Evolutionary conservation across 345 rosid genomes (phyloP).

Genomic region (Hibiscus syriacus): DNA sequence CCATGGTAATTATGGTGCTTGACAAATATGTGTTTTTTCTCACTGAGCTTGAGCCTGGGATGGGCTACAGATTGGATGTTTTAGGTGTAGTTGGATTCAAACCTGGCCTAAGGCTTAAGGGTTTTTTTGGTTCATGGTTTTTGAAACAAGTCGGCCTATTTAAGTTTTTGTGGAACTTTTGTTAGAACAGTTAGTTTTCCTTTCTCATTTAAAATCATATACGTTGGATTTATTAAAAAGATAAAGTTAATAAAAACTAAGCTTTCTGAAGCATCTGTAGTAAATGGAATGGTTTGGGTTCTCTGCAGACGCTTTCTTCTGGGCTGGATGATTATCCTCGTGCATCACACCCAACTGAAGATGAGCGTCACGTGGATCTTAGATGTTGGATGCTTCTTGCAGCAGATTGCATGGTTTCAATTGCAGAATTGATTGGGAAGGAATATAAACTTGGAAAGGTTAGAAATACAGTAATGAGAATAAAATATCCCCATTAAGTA

Average conservation of each 20-base stretch:
- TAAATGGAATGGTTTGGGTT: constrained; percentile 18
- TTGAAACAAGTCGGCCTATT: background rate
- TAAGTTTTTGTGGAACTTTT: background rate
- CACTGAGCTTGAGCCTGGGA: background rate
- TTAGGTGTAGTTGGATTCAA: background rate
- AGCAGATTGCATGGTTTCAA: constrained; percentile 75
- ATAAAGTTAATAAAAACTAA: background rate
- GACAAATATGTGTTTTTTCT: background rate
- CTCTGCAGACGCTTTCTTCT: constrained; percentile 57
- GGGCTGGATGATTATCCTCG: constrained; percentile 95
- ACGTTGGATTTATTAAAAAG: background rate
- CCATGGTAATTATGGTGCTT: background rate
- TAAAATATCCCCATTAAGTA: background rate
- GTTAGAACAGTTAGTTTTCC: background rate
- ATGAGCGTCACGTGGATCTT: constrained; percentile 88
- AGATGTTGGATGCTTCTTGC: constrained; percentile 98
- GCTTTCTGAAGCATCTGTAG: background rate
- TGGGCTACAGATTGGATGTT: background rate
- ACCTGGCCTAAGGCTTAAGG: background rate
- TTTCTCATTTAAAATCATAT: background rate
- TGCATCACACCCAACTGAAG: constrained; percentile 85
- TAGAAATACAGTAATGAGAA: constrained; percentile 6
- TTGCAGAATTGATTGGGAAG: constrained; percentile 38
- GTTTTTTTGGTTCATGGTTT: background rate
- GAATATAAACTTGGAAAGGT: constrained; percentile 40